Base-by-base conservation (phyloP, 1,139 yeast genomes). In the Arxiozyma bovina region DNA sequence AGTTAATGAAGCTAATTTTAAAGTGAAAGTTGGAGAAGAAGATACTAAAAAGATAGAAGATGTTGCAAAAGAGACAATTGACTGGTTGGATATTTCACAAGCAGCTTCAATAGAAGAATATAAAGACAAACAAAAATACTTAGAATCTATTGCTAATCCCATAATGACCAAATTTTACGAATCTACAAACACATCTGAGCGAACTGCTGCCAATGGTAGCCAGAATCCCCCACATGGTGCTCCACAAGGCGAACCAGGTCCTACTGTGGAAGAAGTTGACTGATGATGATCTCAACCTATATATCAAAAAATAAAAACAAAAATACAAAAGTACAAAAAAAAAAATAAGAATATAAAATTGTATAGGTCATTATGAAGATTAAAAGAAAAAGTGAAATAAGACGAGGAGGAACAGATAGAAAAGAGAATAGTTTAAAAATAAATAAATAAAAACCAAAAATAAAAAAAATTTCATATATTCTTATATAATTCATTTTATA, bases 81-180 rank as follows among this genome's bases (percentile, higher is more conserved):
- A 85, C 69, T 91, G 93, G 82, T 76, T 91, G 64, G 96, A 90
- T 70, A 87, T 87, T 71, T 85, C 83, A 64, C 91, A 86, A 61
- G 78, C 86, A 55, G 97, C 96, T 50, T 80, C 96, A 56, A 80
- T 85, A 60, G 97, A 90, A 66, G 98, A 91, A 70, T 86, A 77
- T 65, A 75, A 75, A 59, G 87, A 81, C 62, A 82, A 73, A 70
- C 82, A 81, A 69, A 82, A 82, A 75, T 87, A 83, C 65, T 77
- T 83, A 64, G 87, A 83, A 68, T 74, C 73, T 54, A 69, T 79
- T 63, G 85, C 85, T 53, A 83, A 82, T 67, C 87, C 87, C 66
- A 81, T 82, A 54, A 79, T 83, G 73, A 74, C 80, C 58, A 79
- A 80, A 64, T 83, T 84, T 67, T 83, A 83, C 68, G 79, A 77